Evolutionary conservation across 169 alveolate genomes (phyloP), one percentile per base, ranked within the genome.

Genomic region (Plasmodium cynomolgi): DNA sequence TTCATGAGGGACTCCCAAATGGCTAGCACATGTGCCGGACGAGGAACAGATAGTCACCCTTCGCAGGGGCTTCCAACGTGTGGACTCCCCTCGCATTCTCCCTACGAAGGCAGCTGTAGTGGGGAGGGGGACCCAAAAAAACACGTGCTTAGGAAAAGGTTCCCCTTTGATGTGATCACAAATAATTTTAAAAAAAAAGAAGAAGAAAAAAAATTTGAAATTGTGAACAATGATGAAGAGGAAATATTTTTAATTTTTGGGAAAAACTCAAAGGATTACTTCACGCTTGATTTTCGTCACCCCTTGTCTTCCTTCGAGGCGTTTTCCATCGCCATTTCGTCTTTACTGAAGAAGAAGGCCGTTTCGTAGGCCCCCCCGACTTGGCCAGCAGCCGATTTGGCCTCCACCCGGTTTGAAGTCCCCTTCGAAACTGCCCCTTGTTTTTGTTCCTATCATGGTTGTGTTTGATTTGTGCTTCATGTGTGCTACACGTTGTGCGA

Each of bases 281-380:
- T 94, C 72, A 91, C 96, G 47, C 88, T 96, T 58, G 97, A 96
- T 85, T 96, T 95, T 80, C 93, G 97, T 26, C 95, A 92, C 72
- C 97, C 97, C 50, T 91, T 96, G 56, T 81, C 96, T 17, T 80
- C 95, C n/a, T 75, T 96, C 74, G 97, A 96, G 56, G 97, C 97
- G 3, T 85, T 96, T 44, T 95, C 97, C 33, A 92, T 96, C 71
- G 97, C 97, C 39, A 73, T 77, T 31, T 92, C 97, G 31, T 56
- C 96, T 13, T 33, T 96, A 33, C 93, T 96, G 29, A 96, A 93
- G 34, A 96, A 96, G 62, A 81, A 95, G 72, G 97, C 96, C 7
- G 97, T 96, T 23, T 77, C 97, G 11, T 95, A 81, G 84, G 23
- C 81, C 83, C 86, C 11, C 11, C 33, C 33, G 31, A n/a, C 13